A percentile compares a stretch with the other conserved stretches of the same genome.
Evolutionary conservation across 495 filamentous ascomycete species (phyloP).

Genomic region (Talaromyces wortmannii): DNA sequence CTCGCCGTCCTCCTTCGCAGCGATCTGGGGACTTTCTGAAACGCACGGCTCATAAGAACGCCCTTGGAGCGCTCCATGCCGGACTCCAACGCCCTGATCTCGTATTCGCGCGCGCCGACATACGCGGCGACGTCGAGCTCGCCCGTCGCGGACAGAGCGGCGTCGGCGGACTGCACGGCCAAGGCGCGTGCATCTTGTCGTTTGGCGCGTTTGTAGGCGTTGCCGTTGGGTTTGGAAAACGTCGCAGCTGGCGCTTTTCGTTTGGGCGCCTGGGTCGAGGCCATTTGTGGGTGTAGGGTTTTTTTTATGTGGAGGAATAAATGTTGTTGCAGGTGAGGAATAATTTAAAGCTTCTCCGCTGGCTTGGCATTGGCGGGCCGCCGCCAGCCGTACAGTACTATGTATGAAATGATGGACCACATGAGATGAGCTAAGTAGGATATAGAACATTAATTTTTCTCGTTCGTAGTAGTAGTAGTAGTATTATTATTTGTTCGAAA

Average conservation of each 20-base stretch:
- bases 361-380: not conserved
- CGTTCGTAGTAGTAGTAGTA: too few relatives aligned
- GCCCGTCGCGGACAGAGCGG: slow-evolving; percentile 65
- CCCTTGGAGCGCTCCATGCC: slow-evolving; percentile 70
- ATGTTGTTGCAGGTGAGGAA: not conserved
- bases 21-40: slow-evolving; percentile 80
- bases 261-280: slow-evolving; percentile 24
- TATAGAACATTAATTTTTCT: not conserved
- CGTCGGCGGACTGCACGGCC: slow-evolving; percentile 61
- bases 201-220: slow-evolving; percentile 57
- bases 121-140: slow-evolving; percentile 78
- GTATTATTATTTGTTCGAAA: too few relatives aligned
- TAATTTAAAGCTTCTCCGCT: not conserved
- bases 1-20: slow-evolving; percentile 84
- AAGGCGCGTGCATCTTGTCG: slow-evolving; percentile 63
- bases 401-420: too few relatives aligned
- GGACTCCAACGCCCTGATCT: slow-evolving; percentile 76
- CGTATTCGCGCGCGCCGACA: slow-evolving; percentile 73
- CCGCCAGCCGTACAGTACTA: not conserved
- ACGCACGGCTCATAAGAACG: slow-evolving; percentile 64
- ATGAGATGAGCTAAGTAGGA: too few relatives aligned
- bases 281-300: slow-evolving; percentile 14
- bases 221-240: slow-evolving; percentile 11
- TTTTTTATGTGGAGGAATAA: too few relatives aligned
- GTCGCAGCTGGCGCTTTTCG: slow-evolving; percentile 18